Evolutionary conservation across 805 yeast species (phyloP).

Genomic region (Saturnispora bothae): DNA sequence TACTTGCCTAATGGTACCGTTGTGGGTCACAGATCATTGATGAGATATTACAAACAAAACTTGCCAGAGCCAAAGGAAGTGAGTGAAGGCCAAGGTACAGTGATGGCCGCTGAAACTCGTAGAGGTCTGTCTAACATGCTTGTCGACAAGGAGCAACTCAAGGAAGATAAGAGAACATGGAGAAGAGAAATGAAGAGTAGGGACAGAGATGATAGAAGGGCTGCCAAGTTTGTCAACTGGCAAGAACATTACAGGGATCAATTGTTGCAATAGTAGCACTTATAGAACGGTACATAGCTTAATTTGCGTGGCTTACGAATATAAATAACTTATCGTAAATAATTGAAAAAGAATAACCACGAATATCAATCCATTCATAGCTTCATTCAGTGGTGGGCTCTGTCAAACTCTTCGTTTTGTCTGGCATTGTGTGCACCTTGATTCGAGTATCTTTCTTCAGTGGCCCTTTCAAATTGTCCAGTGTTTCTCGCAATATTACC

Average conservation of each 20-base stretch:
- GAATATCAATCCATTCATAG: too few species aligned
- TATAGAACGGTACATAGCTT: not conserved
- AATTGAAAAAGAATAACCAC: too few species aligned
- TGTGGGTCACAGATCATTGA: constrained; percentile 72
- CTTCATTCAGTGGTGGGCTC: not conserved
- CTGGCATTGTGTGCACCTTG: not conserved
- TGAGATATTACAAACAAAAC: constrained; percentile 63
- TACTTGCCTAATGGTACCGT: constrained; percentile 68
- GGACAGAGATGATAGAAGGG: constrained; percentile 43
- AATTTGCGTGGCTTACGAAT: too few species aligned
- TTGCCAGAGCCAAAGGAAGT: constrained; percentile 38
- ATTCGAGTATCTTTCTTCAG: not conserved
- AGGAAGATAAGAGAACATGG: constrained; percentile 49
- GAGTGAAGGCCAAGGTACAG: constrained; percentile 61
- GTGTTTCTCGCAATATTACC: not conserved
- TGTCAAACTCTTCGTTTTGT: not conserved
- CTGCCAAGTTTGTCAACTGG: constrained; percentile 63
- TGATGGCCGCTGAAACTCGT: constrained; percentile 67
- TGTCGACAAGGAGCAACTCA: constrained; percentile 31
- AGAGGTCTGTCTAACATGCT: constrained; percentile 29
- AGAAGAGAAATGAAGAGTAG: constrained; percentile 39
- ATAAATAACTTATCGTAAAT: too few species aligned
- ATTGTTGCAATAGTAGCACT: constrained; percentile 32
- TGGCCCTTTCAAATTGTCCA: not conserved
- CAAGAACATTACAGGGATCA: constrained; percentile 82